Conservation (phyloP, 306 rosid genomes). For the Cajanus cajan region DNA sequence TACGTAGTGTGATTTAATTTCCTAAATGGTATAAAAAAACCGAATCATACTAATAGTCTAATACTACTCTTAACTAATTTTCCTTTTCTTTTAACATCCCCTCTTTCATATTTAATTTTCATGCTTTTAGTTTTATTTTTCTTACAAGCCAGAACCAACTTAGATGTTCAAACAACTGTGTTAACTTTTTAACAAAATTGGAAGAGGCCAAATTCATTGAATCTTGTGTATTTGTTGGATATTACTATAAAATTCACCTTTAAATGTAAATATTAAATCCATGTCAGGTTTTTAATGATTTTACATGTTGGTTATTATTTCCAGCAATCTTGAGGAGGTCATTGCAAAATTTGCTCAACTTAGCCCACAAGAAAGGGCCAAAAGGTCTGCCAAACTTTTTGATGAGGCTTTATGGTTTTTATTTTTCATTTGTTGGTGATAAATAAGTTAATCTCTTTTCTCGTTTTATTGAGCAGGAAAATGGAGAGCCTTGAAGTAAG, state of each 20-base stretch:
- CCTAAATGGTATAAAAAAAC: neutral
- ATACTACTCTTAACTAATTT: neutral
- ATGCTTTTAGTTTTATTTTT: neutral
- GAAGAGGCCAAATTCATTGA: neutral
- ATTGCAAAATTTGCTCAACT: constrained; percentile 65
- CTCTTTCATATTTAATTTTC: neutral
- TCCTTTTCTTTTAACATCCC: neutral
- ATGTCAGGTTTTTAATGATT: neutral
- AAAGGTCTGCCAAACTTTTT: constrained; percentile 47
- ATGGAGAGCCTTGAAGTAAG: constrained; percentile 89
- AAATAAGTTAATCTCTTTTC: constrained; percentile 29
- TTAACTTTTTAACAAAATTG: neutral
- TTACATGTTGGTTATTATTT: constrained; percentile 13
- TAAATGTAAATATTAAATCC: neutral
- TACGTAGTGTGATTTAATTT: neutral
- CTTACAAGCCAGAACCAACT: neutral
- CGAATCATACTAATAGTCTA: neutral
- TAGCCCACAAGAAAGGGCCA: constrained; percentile 82
- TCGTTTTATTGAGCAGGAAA: constrained; percentile 57
- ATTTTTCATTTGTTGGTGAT: constrained; percentile 15
- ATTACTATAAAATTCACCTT: neutral
- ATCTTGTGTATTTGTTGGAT: neutral
- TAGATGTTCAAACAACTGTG: neutral
- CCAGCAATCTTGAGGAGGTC: constrained; percentile 61
- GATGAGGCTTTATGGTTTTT: neutral